A percentile compares a stretch with the other conserved stretches of the same genome.
These are phyloP conservation scores for Rhizoclosmatium sp. DNA, from an alignment of 192 early-diverging fungal species.

Conservation along the genomic window DNA sequence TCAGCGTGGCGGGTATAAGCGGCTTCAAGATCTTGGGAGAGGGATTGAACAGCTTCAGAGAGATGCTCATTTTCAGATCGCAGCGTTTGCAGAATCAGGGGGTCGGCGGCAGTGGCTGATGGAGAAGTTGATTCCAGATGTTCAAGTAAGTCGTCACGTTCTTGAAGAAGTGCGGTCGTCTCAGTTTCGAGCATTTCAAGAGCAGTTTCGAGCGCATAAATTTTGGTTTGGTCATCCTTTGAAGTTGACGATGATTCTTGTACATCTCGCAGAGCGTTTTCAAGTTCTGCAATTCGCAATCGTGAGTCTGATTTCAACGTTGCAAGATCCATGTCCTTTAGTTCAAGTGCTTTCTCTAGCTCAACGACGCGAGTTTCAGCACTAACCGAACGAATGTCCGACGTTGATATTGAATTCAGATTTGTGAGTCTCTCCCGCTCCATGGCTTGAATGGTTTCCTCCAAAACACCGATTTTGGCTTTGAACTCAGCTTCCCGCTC, in stretches of 20 bases:
- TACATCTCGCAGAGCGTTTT: neutral
- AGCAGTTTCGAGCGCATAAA: neutral
- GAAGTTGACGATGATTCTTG: neutral
- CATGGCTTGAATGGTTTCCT: neutral
- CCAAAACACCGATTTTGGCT: neutral
- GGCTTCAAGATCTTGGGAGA: constrained; percentile 24
- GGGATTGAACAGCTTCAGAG: neutral
- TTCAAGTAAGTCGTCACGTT: neutral
- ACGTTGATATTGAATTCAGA: too few relatives aligned
- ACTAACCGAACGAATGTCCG: too few relatives aligned
- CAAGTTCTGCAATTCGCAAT: constrained; percentile 6
- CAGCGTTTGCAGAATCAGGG: neutral
- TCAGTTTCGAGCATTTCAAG: neutral
- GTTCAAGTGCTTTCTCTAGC: neutral
- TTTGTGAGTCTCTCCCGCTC: neutral
- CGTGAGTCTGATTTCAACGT: neutral
- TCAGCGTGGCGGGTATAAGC: neutral
- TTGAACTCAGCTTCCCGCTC: neutral
- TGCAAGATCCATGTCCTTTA: neutral
- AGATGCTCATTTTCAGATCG: constrained; percentile 23
- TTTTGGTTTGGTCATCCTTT: neutral
- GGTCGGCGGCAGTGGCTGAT: neutral
- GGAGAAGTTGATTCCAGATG: neutral
- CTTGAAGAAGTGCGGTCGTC: neutral
- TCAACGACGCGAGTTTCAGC: neutral